Conservation (phyloP, 2,329 filamentous ascomycete genomes). For the Exutisphaerella laricina region DNA sequence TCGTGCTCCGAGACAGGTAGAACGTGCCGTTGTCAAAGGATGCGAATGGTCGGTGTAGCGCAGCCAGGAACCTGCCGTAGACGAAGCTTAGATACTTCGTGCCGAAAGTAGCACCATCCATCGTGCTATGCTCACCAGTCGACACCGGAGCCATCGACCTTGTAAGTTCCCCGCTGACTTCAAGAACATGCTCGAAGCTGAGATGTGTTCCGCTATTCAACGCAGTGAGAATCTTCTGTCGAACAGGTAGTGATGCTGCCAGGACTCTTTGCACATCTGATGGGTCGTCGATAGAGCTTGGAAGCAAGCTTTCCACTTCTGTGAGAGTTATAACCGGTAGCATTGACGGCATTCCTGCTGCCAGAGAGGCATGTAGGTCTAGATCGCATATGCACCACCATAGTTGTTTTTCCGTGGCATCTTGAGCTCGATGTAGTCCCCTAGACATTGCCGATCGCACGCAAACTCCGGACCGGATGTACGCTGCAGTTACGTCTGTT, state of each 20-base stretch:
- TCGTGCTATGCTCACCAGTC: neutral
- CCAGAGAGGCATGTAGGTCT: conserved; percentile 15
- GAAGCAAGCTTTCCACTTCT: neutral
- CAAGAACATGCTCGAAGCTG: conserved; percentile 11
- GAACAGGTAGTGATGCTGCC: conserved; percentile 5
- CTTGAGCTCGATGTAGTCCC: conserved; percentile 5
- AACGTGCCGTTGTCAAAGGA: conserved; percentile 10
- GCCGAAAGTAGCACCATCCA: conserved; percentile 2
- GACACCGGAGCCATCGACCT: conserved; percentile 12
- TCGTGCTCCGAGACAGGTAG: conserved; percentile 12
- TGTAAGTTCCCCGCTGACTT: conserved; percentile 11
- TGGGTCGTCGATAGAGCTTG: neutral
- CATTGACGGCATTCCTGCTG: conserved; percentile 11
- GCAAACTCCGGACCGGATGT: conserved; percentile 11
- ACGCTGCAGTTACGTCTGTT: conserved; percentile 5
- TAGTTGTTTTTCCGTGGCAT: neutral
- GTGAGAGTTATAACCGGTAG: neutral
- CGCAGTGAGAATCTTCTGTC: conserved; percentile 12
- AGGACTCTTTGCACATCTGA: conserved; percentile 4
- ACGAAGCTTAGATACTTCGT: conserved; percentile 13
- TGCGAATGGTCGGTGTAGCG: conserved; percentile 13
- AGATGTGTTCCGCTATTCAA: conserved; percentile 10
- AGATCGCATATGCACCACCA: conserved; percentile 13
- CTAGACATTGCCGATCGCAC: conserved; percentile 10
- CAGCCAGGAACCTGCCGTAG: conserved; percentile 9